Percentiles rank a stretch among this genome's conserved stretches.
Conservation (phyloP, 306 rosid genomes). For the Cucurbita pepo region DNA sequence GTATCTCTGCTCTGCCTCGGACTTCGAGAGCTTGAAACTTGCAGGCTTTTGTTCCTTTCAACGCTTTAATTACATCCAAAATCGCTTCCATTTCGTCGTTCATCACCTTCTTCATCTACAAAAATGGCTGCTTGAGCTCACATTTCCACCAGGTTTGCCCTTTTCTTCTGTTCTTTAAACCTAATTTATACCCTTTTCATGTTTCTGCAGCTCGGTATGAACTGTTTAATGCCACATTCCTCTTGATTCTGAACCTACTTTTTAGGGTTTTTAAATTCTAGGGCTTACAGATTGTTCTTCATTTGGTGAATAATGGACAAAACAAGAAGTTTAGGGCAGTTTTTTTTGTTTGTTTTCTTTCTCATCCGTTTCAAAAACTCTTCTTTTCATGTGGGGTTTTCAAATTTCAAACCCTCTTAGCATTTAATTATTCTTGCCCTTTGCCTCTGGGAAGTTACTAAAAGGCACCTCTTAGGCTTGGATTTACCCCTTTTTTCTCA, state of each 20-base stretch:
- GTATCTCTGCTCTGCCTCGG: constrained; percentile 9
- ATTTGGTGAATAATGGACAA: not conserved
- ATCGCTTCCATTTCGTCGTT: constrained; percentile 15
- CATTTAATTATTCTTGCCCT: constrained; percentile 3
- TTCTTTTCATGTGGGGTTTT: constrained; percentile 5
- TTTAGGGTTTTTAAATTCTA: not conserved
- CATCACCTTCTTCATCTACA: not conserved
- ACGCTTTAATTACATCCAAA: constrained; percentile 19
- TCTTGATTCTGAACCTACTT: not conserved
- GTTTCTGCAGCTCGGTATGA: not conserved
- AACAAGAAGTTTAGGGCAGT: constrained; percentile 8
- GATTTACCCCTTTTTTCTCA: not conserved
- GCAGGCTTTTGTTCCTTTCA: constrained; percentile 25
- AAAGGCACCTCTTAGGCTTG: not conserved
- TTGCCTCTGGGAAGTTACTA: constrained; percentile 15
- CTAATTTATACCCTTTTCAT: not conserved
- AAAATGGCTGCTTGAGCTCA: not conserved
- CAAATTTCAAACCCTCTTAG: constrained; percentile 16
- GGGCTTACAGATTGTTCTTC: not conserved
- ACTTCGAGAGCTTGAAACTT: constrained; percentile 29
- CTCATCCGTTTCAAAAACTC: not conserved
- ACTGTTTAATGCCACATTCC: not conserved
- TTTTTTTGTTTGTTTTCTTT: not conserved
- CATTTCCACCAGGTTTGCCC: not conserved
- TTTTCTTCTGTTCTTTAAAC: not conserved